Conservation (phyloP, 2,329 filamentous ascomycete species). For the Passalora sequoiae region DNA sequence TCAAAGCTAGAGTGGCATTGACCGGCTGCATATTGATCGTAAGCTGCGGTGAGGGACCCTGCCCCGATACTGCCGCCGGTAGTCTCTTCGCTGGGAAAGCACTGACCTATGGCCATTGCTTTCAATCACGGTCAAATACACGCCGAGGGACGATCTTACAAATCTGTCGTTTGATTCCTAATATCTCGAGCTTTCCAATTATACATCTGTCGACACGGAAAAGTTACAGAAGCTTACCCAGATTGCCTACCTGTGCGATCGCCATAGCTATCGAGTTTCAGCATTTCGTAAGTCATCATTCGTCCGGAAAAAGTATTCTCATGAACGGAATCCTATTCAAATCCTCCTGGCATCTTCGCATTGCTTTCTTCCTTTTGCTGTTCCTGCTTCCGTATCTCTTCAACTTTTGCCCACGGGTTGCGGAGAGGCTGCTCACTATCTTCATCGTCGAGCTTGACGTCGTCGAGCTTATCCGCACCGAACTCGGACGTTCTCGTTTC, state of each 20-base stretch:
- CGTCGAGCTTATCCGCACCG: slow-evolving; percentile 11
- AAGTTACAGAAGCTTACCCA: background rate
- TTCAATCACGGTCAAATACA: background rate
- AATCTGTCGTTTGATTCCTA: background rate
- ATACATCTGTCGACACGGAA: background rate
- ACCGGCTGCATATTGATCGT: too few species aligned
- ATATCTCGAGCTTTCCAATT: background rate
- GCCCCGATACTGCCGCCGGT: too few species aligned
- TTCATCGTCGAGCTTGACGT: slow-evolving; percentile 16
- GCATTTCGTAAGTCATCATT: background rate
- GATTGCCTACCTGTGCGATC: too few species aligned
- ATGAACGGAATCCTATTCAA: slow-evolving; percentile 22
- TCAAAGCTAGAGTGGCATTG: too few species aligned
- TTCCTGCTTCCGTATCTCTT: slow-evolving; percentile 19
- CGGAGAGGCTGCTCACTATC: slow-evolving; percentile 17
- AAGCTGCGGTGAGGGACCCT: too few species aligned
- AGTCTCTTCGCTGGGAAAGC: too few species aligned
- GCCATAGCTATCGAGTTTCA: background rate
- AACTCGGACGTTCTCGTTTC: background rate
- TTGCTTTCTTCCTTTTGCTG: slow-evolving; percentile 8
- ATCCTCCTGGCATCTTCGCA: slow-evolving; percentile 31
- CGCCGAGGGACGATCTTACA: background rate
- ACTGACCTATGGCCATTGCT: too few species aligned
- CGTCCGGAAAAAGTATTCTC: background rate
- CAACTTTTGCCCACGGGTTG: slow-evolving; percentile 24